phyloP scores from a whole-genome alignment of 208 protist species.

The Entamoeba dispar region DNA sequence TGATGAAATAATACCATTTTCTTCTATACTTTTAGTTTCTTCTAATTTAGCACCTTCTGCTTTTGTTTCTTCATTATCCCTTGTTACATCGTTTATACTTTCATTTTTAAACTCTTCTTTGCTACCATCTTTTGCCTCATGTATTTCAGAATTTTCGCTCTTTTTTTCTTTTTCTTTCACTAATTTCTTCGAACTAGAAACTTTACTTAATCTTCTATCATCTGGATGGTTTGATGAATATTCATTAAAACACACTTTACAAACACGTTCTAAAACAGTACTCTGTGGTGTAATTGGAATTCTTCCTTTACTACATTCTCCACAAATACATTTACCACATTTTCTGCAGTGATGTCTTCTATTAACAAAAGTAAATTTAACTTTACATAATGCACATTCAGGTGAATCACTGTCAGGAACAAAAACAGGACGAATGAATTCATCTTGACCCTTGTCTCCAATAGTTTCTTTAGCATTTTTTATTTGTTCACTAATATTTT shows the following conservation, averaged over 20 bases:
- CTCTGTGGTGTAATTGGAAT: neutral
- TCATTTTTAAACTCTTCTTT: too few relatives aligned
- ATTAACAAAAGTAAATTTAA: slow-evolving; percentile 15
- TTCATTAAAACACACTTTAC: neutral
- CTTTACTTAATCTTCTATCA: neutral
- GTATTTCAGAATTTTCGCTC: neutral
- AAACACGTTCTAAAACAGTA: neutral
- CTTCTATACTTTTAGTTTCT: too few relatives aligned
- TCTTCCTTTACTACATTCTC: neutral
- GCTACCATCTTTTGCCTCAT: too few relatives aligned
- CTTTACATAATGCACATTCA: slow-evolving; percentile 13
- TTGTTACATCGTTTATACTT: too few relatives aligned
- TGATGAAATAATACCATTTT: too few relatives aligned
- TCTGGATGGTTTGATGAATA: neutral
- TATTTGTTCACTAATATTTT: neutral
- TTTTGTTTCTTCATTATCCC: too few relatives aligned
- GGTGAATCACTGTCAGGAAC: slow-evolving; percentile 6
- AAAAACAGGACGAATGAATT: slow-evolving; percentile 5
- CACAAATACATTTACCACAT: slow-evolving; percentile 19
- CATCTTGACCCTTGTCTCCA: neutral
- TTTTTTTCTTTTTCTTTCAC: slow-evolving; percentile 17
- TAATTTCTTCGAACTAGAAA: neutral
- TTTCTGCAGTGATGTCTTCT: slow-evolving; percentile 28
- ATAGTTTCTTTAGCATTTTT: neutral
- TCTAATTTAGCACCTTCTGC: too few relatives aligned